Evolutionary conservation across 768 basidiomycete species (phyloP).

Genomic region (Tricholoma flavovirens): DNA sequence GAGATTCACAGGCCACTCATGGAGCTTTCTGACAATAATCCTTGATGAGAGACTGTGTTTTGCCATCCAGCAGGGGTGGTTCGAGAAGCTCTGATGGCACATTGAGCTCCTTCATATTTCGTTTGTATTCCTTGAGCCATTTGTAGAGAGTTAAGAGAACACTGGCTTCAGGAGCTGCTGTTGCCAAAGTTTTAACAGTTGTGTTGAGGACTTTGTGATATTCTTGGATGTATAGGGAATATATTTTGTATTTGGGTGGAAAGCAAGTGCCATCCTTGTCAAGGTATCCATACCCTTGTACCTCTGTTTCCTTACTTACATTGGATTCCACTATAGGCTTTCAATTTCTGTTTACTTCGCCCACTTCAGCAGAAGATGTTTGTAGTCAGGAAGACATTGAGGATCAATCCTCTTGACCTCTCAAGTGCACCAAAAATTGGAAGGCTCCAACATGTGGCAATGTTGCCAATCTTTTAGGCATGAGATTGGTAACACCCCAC

Average conservation of each 20-base stretch:
- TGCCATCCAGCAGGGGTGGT: conserved; percentile 90
- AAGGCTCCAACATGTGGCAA: too few species aligned
- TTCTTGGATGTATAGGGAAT: conserved; percentile 73
- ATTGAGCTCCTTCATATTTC: conserved; percentile 90
- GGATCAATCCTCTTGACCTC: too few species aligned
- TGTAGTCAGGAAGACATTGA: too few species aligned
- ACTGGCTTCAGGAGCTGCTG: conserved; percentile 80
- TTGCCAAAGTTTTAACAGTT: conserved; percentile 64
- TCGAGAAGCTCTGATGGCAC: conserved; percentile 76
- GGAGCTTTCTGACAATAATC: conserved; percentile 95
- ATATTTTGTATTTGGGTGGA: conserved; percentile 88
- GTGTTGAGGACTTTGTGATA: conserved; percentile 85
- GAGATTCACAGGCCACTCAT: conserved; percentile 93
- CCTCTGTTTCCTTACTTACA: too few species aligned
- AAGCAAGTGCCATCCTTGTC: too few species aligned
- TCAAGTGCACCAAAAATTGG: too few species aligned
- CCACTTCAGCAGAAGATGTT: too few species aligned
- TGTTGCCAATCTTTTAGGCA: too few species aligned
- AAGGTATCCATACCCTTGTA: too few species aligned
- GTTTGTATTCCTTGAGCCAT: conserved; percentile 95
- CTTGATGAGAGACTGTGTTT: conserved; percentile 89
- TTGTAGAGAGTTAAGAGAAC: conserved; percentile 79
- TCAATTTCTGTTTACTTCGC: too few species aligned
- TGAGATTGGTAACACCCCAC: too few species aligned
- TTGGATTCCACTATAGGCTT: too few species aligned